A percentile compares a stretch with the other conserved stretches of the same genome.
Evolutionary conservation across 192 early-diverging fungal genomes (phyloP).

Genomic region (Coemansia sp.): DNA sequence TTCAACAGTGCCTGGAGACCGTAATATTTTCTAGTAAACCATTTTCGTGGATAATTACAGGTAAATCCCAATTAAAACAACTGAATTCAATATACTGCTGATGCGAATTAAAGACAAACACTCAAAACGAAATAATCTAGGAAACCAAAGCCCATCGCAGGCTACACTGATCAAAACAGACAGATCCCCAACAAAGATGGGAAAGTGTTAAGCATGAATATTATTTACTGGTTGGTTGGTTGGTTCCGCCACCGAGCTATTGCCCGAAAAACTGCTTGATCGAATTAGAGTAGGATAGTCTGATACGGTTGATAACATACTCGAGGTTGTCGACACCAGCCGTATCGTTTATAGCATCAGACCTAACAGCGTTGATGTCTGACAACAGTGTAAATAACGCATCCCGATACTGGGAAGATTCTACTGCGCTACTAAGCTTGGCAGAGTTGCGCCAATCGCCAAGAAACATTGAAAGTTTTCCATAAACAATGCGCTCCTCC

Average conservation of each 20-base stretch:
- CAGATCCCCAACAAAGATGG: too few relatives aligned
- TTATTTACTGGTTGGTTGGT: too few relatives aligned
- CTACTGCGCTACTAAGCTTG: conserved; percentile 21
- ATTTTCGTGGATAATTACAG: too few relatives aligned
- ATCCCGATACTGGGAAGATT: conserved; percentile 30
- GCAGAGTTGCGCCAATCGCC: conserved; percentile 29
- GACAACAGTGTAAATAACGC: conserved; percentile 34
- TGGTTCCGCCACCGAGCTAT: neutral
- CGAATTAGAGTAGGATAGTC: conserved; percentile 27
- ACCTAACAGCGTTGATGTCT: conserved; percentile 18
- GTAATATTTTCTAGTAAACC: too few relatives aligned
- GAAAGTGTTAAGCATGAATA: too few relatives aligned
- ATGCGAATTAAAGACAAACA: too few relatives aligned
- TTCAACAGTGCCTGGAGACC: too few relatives aligned
- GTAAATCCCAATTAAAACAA: too few relatives aligned
- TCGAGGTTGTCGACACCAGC: conserved; percentile 36
- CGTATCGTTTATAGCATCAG: conserved; percentile 29
- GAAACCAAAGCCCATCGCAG: too few relatives aligned
- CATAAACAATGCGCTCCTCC: conserved; percentile 41
- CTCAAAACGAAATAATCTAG: too few relatives aligned
- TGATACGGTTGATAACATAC: conserved; percentile 32
- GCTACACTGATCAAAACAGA: too few relatives aligned
- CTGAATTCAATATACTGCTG: too few relatives aligned
- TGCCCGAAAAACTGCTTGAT: conserved; percentile 24
- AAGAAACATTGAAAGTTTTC: conserved; percentile 30